phyloP scores from a whole-genome alignment of 2,329 filamentous ascomycete genomes.

The Thelonectria blattea region DNA sequence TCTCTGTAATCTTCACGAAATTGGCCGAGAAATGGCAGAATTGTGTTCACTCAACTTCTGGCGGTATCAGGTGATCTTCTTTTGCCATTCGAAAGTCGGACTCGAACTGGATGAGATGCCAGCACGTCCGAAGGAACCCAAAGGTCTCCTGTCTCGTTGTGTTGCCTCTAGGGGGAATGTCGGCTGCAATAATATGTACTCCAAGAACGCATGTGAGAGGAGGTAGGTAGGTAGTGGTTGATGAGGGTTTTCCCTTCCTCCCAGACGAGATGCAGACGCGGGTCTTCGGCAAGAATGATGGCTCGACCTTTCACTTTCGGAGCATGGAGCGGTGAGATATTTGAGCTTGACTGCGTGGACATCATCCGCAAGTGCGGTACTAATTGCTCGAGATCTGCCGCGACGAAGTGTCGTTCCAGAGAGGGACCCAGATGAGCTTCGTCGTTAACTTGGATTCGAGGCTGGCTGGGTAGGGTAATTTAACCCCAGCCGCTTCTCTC shows the following conservation, averaged over 20 bases:
- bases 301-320: constrained; percentile 46
- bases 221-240: constrained; percentile 49
- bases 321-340: constrained; percentile 46
- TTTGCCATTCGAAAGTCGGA: constrained; percentile 44
- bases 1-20: constrained; percentile 37
- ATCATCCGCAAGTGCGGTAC: constrained; percentile 25
- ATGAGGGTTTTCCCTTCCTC: background rate
- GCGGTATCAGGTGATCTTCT: constrained; percentile 34
- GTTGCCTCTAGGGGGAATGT: background rate
- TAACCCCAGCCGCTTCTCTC: too few relatives aligned
- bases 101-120: constrained; percentile 42
- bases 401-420: too few relatives aligned
- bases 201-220: constrained; percentile 44
- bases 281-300: constrained; percentile 48
- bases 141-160: constrained; percentile 31
- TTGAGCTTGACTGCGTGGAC: constrained; percentile 27
- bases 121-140: constrained; percentile 44
- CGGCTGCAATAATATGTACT: too few relatives aligned
- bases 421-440: too few relatives aligned
- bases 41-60: constrained; percentile 35
- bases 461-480: too few relatives aligned
- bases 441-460: too few relatives aligned
- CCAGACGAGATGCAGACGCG: constrained; percentile 37
- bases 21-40: constrained; percentile 41
- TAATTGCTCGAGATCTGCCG: too few relatives aligned